These are phyloP conservation scores for Mycotypha africana DNA, from an alignment of 371 early-diverging fungal genomes.

Conservation along the genomic window DNA sequence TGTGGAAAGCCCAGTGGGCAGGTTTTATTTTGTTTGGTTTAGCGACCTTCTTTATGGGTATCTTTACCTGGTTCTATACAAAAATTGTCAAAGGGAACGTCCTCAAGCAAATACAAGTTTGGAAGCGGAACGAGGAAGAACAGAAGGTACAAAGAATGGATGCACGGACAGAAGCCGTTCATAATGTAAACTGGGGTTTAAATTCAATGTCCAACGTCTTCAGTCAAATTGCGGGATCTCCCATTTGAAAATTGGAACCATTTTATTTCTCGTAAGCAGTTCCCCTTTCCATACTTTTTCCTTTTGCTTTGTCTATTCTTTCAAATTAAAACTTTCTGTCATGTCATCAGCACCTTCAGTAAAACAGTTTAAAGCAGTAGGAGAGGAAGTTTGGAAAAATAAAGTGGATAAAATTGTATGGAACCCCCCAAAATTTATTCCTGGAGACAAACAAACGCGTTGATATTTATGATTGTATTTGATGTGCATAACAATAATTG, in stretches of 20 bases:
- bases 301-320: no score
- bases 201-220: conserved; percentile 25
- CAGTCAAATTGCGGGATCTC: conserved; percentile 19
- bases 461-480: no score
- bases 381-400: conserved; percentile 95
- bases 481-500: no score
- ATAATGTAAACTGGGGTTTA: conserved; percentile 26
- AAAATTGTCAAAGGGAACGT: conserved; percentile 26
- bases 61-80: conserved; percentile 41
- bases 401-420: conserved; percentile 91
- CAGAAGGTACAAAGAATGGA: conserved; percentile 12
- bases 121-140: conserved; percentile 22
- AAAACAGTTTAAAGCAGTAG: conserved; percentile 72
- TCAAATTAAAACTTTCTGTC: no score
- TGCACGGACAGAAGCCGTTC: conserved; percentile 16
- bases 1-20: conserved; percentile 15
- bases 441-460: no score
- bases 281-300: no score
- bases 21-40: conserved; percentile 37
- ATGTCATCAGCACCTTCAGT: conserved; percentile 37
- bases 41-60: conserved; percentile 20
- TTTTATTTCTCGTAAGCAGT: no score
- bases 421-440: no score
- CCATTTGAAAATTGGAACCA: no score
- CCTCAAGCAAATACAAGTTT: conserved; percentile 19